phyloP scores from a whole-genome alignment of 2,329 filamentous ascomycete species.

The Ascomycota sp. region DNA sequence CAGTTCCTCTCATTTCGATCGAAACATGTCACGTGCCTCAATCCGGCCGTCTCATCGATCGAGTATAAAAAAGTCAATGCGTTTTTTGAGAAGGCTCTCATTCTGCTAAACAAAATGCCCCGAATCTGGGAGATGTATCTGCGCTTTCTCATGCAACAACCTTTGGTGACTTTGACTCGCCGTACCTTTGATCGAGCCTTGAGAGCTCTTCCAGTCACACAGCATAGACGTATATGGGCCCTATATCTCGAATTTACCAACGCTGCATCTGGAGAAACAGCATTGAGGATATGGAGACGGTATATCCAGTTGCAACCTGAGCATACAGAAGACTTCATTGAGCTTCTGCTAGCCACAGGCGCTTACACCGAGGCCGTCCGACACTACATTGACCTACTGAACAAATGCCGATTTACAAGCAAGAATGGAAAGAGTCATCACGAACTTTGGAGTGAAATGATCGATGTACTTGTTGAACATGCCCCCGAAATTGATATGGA shows the following conservation, averaged over 20 bases:
- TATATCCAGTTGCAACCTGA: conserved; percentile 97
- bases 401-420: conserved; percentile 77
- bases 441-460: conserved; percentile 94
- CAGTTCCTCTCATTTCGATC: conserved; percentile 73
- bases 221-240: conserved; percentile 90
- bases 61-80: conserved; percentile 91
- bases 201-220: conserved; percentile 76
- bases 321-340: conserved; percentile 86
- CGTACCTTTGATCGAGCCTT: conserved; percentile 83
- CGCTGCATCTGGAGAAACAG: conserved; percentile 74
- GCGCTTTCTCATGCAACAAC: conserved; percentile 72
- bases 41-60: conserved; percentile 55
- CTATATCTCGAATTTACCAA: conserved; percentile 81
- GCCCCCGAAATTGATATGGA: conserved; percentile 69
- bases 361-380: conserved; percentile 82
- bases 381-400: conserved; percentile 78
- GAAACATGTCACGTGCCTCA: conserved; percentile 63
- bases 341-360: conserved; percentile 60
- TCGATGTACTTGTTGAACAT: conserved; percentile 80
- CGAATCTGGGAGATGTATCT: conserved; percentile 97
- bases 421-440: conserved; percentile 90
- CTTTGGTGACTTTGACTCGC: conserved; percentile 71
- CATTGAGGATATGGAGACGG: conserved; percentile 79
- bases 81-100: conserved; percentile 78
- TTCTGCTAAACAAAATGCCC: conserved; percentile 97